These are phyloP conservation scores for Gyrodon lividus DNA, from an alignment of 768 basidiomycete species.

Conservation along the genomic window DNA sequence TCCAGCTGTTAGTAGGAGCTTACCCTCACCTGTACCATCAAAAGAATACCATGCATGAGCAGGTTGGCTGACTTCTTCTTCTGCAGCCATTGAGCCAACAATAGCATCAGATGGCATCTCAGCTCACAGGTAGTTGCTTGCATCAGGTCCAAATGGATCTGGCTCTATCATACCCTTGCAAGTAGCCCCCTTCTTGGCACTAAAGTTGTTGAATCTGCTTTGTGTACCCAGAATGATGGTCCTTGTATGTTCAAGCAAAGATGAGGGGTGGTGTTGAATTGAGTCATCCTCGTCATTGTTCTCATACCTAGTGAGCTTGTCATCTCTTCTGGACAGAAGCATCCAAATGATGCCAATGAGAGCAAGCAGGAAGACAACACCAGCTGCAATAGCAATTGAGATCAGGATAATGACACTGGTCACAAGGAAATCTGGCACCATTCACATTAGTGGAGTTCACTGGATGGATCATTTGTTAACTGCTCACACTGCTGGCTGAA, in stretches of 20 bases:
- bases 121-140: constrained; percentile 73
- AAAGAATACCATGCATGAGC: constrained; percentile 84
- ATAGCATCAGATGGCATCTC: constrained; percentile 79
- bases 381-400: constrained; percentile 95
- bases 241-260: constrained; percentile 82
- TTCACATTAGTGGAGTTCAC: constrained; percentile 3
- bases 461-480: not conserved
- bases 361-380: constrained; percentile 85
- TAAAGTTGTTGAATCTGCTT: constrained; percentile 37
- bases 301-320: constrained; percentile 64
- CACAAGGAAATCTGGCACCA: constrained; percentile 72
- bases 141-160: constrained; percentile 73
- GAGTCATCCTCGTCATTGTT: constrained; percentile 74
- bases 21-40: constrained; percentile 76
- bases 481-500: constrained; percentile 69
- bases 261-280: constrained; percentile 78
- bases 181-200: constrained; percentile 49
- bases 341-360: constrained; percentile 88
- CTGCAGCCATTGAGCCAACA: constrained; percentile 55
- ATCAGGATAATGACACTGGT: constrained; percentile 93
- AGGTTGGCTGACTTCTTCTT: constrained; percentile 64
- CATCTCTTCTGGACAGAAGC: constrained; percentile 78
- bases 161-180: constrained; percentile 36
- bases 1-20: constrained; percentile 67
- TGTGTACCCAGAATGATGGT: constrained; percentile 70